A percentile compares a stretch with the other conserved stretches of the same genome.
phyloP scores from a whole-genome alignment of 306 rosid species.

The Vicia faba region DNA sequence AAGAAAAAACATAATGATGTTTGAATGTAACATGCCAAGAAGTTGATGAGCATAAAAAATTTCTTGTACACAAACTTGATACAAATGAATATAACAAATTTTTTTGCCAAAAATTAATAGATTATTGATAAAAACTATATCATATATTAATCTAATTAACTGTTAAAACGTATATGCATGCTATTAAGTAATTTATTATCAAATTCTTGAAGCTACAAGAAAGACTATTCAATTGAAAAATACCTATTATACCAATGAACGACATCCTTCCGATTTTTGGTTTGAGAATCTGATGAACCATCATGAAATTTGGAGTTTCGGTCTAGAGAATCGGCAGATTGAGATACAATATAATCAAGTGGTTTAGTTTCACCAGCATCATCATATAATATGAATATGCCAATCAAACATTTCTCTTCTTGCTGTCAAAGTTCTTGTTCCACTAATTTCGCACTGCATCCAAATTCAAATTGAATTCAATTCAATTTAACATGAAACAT shows the following conservation, averaged over 20 bases:
- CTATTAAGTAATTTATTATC: conserved; percentile 21
- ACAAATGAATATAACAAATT: conserved; percentile 35
- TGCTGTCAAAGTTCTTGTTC: conserved; percentile 99
- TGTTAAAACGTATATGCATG: conserved; percentile 3
- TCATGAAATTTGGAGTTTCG: too few species aligned
- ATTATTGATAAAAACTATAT: conserved; percentile 4
- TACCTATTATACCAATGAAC: conserved; percentile 95
- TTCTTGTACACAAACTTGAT: background rate
- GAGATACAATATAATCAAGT: too few species aligned
- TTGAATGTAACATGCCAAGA: too few species aligned
- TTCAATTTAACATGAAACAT: conserved; percentile 25
- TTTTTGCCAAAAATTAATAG: background rate
- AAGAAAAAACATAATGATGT: too few species aligned
- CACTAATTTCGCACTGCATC: conserved; percentile 88
- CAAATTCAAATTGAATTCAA: conserved; percentile 8
- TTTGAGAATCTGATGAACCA: too few species aligned
- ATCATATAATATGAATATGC: too few species aligned
- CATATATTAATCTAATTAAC: background rate
- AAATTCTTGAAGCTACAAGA: conserved; percentile 8
- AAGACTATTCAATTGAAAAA: conserved; percentile 18
- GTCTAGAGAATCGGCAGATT: too few species aligned
- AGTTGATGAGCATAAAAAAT: too few species aligned
- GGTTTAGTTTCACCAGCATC: too few species aligned
- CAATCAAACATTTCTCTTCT: too few species aligned
- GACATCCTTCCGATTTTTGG: conserved; percentile 68